Percentiles rank a stretch among this genome's conserved stretches.
Evolutionary conservation across 129 eudicot genomes (phyloP).

Genomic region (Tagetes patula): DNA sequence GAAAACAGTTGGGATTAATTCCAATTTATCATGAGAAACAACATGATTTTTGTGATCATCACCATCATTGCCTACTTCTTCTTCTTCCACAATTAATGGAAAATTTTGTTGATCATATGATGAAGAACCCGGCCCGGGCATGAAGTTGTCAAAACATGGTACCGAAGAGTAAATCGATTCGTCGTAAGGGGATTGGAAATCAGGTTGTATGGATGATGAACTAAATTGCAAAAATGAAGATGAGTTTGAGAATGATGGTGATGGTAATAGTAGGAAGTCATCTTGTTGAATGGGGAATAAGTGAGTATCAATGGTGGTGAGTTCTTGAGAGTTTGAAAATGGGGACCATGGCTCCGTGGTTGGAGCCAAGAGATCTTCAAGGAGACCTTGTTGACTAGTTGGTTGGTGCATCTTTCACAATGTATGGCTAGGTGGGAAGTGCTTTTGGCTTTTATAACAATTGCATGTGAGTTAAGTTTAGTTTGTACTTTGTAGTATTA

Average conservation of each 20-base stretch:
- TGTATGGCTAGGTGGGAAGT: constrained; percentile 17
- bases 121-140: constrained; percentile 31
- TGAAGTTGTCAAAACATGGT: constrained; percentile 23
- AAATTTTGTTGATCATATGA: constrained; percentile 39
- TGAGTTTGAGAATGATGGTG: constrained; percentile 32
- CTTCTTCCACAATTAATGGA: constrained; percentile 28
- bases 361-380: constrained; percentile 59
- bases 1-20: constrained; percentile 13
- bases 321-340: constrained; percentile 34
- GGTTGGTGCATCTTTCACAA: constrained; percentile 47
- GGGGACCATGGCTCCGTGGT: constrained; percentile 33
- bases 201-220: constrained; percentile 36
- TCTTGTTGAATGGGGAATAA: constrained; percentile 23
- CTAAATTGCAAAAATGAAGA: constrained; percentile 34
- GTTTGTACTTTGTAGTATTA: constrained; percentile 19
- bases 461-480: constrained; percentile 22
- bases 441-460: constrained; percentile 35
- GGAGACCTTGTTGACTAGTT: constrained; percentile 41
- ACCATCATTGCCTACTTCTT: constrained; percentile 16
- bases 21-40: constrained; percentile 19
- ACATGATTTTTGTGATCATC: constrained; percentile 25
- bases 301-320: constrained; percentile 20
- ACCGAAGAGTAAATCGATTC: constrained; percentile 34
- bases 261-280: constrained; percentile 22
- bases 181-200: constrained; percentile 39